A percentile compares a stretch with the other conserved stretches of the same genome.
Evolutionary conservation across 495 filamentous ascomycete genomes (phyloP).

Genomic region (Daldinia vernicosa): DNA sequence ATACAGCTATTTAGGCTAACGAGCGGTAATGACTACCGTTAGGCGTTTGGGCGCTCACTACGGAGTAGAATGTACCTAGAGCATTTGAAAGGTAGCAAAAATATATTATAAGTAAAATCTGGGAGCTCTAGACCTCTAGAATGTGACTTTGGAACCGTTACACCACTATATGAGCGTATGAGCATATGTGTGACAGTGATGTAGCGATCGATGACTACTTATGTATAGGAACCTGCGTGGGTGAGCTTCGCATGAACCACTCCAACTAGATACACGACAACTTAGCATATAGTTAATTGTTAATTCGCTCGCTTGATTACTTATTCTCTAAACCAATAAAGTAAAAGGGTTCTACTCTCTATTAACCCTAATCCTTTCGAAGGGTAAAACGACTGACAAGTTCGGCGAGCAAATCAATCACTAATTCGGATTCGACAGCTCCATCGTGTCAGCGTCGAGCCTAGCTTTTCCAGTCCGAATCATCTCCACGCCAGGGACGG

Average conservation of each 20-base stretch:
- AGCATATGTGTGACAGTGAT: background rate
- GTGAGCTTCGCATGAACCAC: too few relatives aligned
- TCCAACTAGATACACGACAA: too few relatives aligned
- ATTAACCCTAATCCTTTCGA: background rate
- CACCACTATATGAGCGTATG: background rate
- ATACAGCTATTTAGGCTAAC: background rate
- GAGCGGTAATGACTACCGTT: background rate
- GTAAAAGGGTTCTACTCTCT: background rate
- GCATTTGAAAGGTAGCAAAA: background rate
- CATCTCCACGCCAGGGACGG: slow-evolving; percentile 54
- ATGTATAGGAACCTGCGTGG: too few relatives aligned
- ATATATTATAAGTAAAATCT: background rate
- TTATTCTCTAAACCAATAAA: too few relatives aligned
- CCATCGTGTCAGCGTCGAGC: slow-evolving; percentile 9
- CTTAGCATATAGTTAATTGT: too few relatives aligned
- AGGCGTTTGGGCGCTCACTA: background rate
- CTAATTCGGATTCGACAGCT: background rate
- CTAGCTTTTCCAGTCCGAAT: slow-evolving; percentile 47
- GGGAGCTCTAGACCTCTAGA: background rate
- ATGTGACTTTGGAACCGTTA: background rate
- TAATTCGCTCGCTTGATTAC: too few relatives aligned
- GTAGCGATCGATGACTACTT: background rate
- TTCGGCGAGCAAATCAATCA: background rate
- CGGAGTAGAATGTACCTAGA: background rate
- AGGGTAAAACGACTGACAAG: background rate